phyloP scores from a whole-genome alignment of 345 rosid genomes.

The Hibiscus tridactylites region DNA sequence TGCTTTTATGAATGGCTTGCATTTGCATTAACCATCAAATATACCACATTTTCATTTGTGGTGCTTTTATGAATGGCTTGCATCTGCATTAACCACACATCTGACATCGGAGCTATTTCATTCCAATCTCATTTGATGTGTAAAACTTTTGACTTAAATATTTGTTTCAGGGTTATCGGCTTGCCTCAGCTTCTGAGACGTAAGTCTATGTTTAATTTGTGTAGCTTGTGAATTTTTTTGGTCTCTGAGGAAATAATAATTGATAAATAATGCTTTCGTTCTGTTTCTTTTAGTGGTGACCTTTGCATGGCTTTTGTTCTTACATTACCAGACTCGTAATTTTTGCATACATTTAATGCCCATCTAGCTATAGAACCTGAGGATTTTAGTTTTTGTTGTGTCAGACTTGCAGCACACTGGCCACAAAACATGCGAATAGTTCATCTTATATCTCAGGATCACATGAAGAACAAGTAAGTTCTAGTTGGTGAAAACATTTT shows the following conservation, averaged over 20 bases:
- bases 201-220: too few relatives aligned
- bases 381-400: constrained; percentile 12
- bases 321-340: neutral
- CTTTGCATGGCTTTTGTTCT: neutral
- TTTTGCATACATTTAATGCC: neutral
- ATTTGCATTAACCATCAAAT: neutral
- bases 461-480: constrained; percentile 91
- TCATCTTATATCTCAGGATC: constrained; percentile 92
- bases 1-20: constrained; percentile 4
- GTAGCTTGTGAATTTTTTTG: too few relatives aligned
- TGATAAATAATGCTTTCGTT: neutral
- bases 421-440: constrained; percentile 90
- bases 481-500: constrained; percentile 10
- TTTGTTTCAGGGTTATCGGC: constrained; percentile 63
- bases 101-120: constrained; percentile 1
- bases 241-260: too few relatives aligned
- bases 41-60: neutral
- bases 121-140: neutral
- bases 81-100: constrained; percentile 10
- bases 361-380: neutral
- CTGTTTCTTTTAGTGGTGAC: neutral
- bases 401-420: constrained; percentile 98
- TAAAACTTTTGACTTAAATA: neutral
- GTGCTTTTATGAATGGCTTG: constrained; percentile 1
- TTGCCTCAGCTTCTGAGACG: too few relatives aligned